Percentiles rank a stretch among this genome's conserved stretches.
phyloP scores from a whole-genome alignment of 2,329 filamentous ascomycete genomes.

The Fusarium burgessii region DNA sequence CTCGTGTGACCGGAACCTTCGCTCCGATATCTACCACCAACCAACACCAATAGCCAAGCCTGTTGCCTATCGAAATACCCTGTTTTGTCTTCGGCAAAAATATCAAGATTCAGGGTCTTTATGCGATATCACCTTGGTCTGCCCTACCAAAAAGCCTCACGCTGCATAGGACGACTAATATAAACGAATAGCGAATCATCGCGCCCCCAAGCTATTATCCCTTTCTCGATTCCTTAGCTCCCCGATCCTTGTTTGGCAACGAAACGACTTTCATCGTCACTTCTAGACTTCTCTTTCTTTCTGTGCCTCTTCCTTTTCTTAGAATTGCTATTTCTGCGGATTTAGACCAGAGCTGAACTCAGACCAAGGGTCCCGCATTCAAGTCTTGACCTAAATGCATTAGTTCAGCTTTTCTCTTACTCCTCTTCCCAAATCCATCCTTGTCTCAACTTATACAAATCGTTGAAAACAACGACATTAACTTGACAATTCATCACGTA shows the following conservation, averaged over 20 bases:
- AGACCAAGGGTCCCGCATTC: slow-evolving; percentile 10
- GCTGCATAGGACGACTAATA: slow-evolving; percentile 21
- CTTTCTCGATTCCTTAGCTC: slow-evolving; percentile 1
- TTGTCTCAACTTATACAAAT: slow-evolving; percentile 18
- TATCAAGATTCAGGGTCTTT: slow-evolving; percentile 26
- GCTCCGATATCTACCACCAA: slow-evolving; percentile 17
- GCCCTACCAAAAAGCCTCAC: slow-evolving; percentile 16
- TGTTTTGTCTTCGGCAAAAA: slow-evolving; percentile 11
- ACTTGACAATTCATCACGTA: neutral
- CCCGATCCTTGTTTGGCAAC: slow-evolving; percentile 20
- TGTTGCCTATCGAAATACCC: slow-evolving; percentile 1
- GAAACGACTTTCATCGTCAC: slow-evolving; percentile 20
- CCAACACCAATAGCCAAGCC: slow-evolving; percentile 11
- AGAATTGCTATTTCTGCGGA: slow-evolving; percentile 8
- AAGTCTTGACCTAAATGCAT: slow-evolving; percentile 21
- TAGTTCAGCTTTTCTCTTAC: slow-evolving; percentile 22
- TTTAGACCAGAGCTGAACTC: slow-evolving; percentile 16
- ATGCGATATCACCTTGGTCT: slow-evolving; percentile 16
- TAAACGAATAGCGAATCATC: slow-evolving; percentile 1
- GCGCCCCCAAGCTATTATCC: neutral
- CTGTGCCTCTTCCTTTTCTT: neutral
- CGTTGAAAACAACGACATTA: neutral
- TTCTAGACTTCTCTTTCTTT: slow-evolving; percentile 9
- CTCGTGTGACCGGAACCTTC: slow-evolving; percentile 27
- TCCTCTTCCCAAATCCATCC: neutral